phyloP scores from a whole-genome alignment of 371 early-diverging fungal genomes.

The Apophysomyces elegans region DNA sequence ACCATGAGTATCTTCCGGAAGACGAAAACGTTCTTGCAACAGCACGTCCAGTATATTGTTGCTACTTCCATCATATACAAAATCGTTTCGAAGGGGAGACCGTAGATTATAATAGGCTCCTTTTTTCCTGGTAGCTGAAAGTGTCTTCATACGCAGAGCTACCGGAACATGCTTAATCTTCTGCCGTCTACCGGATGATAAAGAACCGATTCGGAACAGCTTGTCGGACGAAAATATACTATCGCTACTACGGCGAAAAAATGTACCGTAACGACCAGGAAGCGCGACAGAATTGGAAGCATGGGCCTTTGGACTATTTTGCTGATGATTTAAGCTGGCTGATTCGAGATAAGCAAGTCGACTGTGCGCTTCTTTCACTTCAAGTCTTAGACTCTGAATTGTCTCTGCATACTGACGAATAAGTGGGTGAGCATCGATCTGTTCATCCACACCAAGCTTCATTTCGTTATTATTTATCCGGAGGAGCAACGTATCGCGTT shows the following conservation, averaged over 20 bases:
- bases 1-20: background rate
- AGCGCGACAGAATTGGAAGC: slow-evolving; percentile 2
- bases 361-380: slow-evolving; percentile 37
- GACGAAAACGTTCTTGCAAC: background rate
- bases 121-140: background rate
- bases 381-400: slow-evolving; percentile 45
- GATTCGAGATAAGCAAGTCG: slow-evolving; percentile 16
- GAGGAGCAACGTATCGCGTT: slow-evolving; percentile 52
- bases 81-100: slow-evolving; percentile 6
- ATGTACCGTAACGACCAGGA: slow-evolving; percentile 9
- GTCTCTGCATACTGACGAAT: slow-evolving; percentile 46
- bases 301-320: slow-evolving; percentile 9
- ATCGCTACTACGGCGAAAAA: background rate
- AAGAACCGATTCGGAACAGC: slow-evolving; percentile 5
- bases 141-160: slow-evolving; percentile 21
- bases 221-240: background rate
- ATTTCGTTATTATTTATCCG: slow-evolving; percentile 16
- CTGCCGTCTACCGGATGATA: slow-evolving; percentile 20
- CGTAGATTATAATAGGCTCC: background rate
- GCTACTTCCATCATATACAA: background rate
- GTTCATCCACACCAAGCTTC: slow-evolving; percentile 18
- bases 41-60: background rate
- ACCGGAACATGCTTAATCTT: slow-evolving; percentile 24
- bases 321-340: slow-evolving; percentile 4
- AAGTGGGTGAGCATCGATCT: slow-evolving; percentile 40